Conservation (phyloP, 495 filamentous ascomycete species). For the Podospora conica region DNA sequence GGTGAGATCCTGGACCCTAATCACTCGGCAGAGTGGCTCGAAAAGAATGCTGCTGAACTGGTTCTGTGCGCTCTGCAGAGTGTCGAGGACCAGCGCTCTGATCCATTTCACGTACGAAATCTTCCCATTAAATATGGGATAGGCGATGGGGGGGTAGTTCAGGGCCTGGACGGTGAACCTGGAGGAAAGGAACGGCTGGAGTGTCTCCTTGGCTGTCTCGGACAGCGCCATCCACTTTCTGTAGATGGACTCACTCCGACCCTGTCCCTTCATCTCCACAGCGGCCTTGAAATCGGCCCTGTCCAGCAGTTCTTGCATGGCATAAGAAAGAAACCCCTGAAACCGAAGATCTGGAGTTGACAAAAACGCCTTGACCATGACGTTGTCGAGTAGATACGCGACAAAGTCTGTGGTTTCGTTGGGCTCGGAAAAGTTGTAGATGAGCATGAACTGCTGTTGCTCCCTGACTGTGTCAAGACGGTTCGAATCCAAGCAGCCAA, state of each 20-base stretch:
- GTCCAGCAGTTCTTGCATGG: constrained; percentile 85
- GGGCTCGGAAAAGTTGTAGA: constrained; percentile 75
- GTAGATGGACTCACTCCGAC: constrained; percentile 33
- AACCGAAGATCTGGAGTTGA: constrained; percentile 78
- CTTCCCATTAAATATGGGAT: constrained; percentile 65
- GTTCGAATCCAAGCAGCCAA: constrained; percentile 89
- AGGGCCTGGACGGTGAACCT: constrained; percentile 65
- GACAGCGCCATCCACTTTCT: constrained; percentile 71
- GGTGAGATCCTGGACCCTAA: constrained; percentile 73
- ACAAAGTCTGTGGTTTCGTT: constrained; percentile 82
- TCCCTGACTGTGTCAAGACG: constrained; percentile 73
- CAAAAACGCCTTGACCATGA: constrained; percentile 84
- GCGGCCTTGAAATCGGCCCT: constrained; percentile 63
- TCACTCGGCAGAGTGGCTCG: constrained; percentile 67
- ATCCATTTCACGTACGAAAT: constrained; percentile 77
- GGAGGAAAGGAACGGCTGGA: constrained; percentile 81
- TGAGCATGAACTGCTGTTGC: constrained; percentile 70
- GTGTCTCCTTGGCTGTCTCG: constrained; percentile 63
- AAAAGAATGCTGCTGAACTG: constrained; percentile 69
- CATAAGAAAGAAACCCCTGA: constrained; percentile 85
- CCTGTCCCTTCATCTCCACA: constrained; percentile 25
- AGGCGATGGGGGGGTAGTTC: constrained; percentile 48
- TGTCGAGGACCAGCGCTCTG: constrained; percentile 67
- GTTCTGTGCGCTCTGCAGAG: constrained; percentile 66
- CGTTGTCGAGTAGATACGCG: constrained; percentile 74